Percentiles rank a stretch among this genome's conserved stretches.
Conservation (phyloP, 1,284 basidiomycete genomes). For the Ustilago cynodontis region DNA sequence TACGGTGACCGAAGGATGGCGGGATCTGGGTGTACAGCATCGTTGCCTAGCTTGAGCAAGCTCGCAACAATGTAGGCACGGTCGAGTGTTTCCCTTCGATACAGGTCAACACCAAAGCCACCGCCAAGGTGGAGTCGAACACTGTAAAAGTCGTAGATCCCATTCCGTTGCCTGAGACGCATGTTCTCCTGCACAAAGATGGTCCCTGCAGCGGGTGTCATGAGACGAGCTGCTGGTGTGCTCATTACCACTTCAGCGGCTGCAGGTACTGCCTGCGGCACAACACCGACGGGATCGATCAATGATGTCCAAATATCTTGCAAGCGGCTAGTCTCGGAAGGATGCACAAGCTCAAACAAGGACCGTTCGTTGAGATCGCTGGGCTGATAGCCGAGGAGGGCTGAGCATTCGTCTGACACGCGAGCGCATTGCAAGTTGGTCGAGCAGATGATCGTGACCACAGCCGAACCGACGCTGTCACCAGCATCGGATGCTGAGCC, state of each 20-base stretch:
- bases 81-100: slow-evolving; percentile 53
- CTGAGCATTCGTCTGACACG: slow-evolving; percentile 46
- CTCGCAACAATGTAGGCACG: slow-evolving; percentile 60
- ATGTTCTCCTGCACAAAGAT: slow-evolving; percentile 60
- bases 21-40: slow-evolving; percentile 51
- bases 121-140: slow-evolving; percentile 59
- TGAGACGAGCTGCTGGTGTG: slow-evolving; percentile 36
- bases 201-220: slow-evolving; percentile 57
- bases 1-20: slow-evolving; percentile 43
- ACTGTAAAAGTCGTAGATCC: slow-evolving; percentile 56
- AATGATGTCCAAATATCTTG: slow-evolving; percentile 52
- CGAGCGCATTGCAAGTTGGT: slow-evolving; percentile 56
- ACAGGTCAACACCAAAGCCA: slow-evolving; percentile 58
- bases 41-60: slow-evolving; percentile 58
- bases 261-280: slow-evolving; percentile 43
- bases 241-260: slow-evolving; percentile 47
- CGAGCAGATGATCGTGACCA: slow-evolving; percentile 58
- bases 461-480: slow-evolving; percentile 32
- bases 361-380: slow-evolving; percentile 50
- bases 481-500: slow-evolving; percentile 10
- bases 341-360: slow-evolving; percentile 57
- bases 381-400: slow-evolving; percentile 52
- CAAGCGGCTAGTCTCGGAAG: slow-evolving; percentile 43
- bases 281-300: slow-evolving; percentile 54
- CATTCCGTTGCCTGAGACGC: slow-evolving; percentile 50